Base-by-base conservation (phyloP, 2,329 filamentous ascomycete genomes). In the Talaromyces piceae region DNA sequence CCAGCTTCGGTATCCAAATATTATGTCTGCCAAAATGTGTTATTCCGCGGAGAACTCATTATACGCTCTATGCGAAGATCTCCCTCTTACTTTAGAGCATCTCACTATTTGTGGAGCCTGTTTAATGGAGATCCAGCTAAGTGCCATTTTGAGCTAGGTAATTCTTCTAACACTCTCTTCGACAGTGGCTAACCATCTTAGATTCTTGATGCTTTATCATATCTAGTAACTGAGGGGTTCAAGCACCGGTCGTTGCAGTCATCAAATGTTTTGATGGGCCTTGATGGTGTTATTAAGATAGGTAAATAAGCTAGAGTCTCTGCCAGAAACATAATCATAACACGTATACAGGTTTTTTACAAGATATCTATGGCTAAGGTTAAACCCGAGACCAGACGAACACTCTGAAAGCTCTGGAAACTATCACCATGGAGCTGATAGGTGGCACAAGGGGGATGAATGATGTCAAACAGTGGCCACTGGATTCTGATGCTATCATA, bases 381-480 rank as follows among this genome's bases (percentile, higher is more conserved):
- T 20, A 22, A 20, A 20, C 13, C 25, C 22, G 26, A 26, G 16
- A 37, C 23, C 41, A 44, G 18, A 20, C 31, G 23, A 33, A 48
- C 28, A 31, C 25, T 2, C 26, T 61, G 16, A 56, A 49, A 56
- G 55, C 58, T 31, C 49, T 67, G 37, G 48, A 56, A 48, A 53
- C 49, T 12, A 62, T 65, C 31, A 59, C 56, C 11, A 66, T 62
- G 59, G 57, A 63, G 52, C 58, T 66, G 37, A 67, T 67, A 58
- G 55, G 66, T 55, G 57, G 59, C 31, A 57, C 55, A 54, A 54
- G 62, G 47, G 58, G 63, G 11, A 55, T 68, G 16, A 58, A 66
- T 44, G 57, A 68, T 54, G 18, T 54, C 8, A 16, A 54, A 30
- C 49, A 39, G 30, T 54, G 49, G 49, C 52, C 49, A 28, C 28